A percentile compares a stretch with the other conserved stretches of the same genome.
These are phyloP conservation scores for Sarocladiaceae sp. DNA, from an alignment of 2,329 filamentous ascomycete genomes.

Conservation along the genomic window DNA sequence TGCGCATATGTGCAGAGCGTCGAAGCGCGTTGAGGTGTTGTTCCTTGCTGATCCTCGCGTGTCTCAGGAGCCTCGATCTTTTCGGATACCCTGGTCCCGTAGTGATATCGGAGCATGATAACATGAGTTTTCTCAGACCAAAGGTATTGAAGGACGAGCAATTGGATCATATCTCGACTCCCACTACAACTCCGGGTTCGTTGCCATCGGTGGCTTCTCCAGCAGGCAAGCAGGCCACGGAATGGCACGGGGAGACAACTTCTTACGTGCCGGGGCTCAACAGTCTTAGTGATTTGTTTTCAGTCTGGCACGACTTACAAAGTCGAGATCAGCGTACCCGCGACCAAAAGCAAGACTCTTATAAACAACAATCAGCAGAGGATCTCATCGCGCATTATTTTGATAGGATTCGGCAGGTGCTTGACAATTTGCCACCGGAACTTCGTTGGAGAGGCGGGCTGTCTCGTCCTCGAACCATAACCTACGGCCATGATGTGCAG, in stretches of 20 bases:
- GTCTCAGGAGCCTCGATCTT: constrained; percentile 23
- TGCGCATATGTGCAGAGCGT: no score
- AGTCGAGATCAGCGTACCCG: constrained; percentile 15
- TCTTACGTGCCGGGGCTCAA: constrained; percentile 30
- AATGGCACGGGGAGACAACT: constrained; percentile 28
- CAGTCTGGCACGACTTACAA: constrained; percentile 24
- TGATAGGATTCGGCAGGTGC: constrained; percentile 20
- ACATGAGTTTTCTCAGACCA: constrained; percentile 18
- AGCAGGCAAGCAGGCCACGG: neutral
- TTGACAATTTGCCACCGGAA: constrained; percentile 27
- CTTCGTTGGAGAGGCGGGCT: constrained; percentile 31
- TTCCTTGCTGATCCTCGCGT: neutral
- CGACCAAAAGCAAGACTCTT: constrained; percentile 11
- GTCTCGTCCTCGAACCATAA: constrained; percentile 23
- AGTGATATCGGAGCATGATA: constrained; percentile 18
- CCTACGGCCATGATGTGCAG: constrained; percentile 31
- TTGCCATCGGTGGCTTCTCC: neutral
- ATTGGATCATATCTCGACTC: constrained; percentile 22
- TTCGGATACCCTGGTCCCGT: constrained; percentile 22
- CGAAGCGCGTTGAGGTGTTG: no score
- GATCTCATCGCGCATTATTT: constrained; percentile 11
- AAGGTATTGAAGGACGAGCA: constrained; percentile 24
- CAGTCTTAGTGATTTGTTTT: constrained; percentile 27
- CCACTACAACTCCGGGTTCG: neutral
- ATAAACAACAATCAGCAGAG: neutral